phyloP scores from a whole-genome alignment of 2,329 filamentous ascomycete genomes.

The Colletotrichum navitas region DNA sequence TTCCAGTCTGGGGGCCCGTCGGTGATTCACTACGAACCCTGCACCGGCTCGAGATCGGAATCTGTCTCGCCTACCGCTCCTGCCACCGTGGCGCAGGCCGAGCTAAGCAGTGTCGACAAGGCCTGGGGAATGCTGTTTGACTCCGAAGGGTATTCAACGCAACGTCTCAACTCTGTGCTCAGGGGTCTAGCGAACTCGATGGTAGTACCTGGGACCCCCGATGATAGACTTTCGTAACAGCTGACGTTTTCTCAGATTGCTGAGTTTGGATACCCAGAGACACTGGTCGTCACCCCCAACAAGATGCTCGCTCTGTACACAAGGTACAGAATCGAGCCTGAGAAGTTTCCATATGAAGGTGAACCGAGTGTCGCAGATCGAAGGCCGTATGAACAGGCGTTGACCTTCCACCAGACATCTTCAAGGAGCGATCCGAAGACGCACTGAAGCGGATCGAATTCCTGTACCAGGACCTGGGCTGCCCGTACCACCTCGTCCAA shows the following conservation, averaged over 20 bases:
- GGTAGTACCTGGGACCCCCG: constrained; percentile 59
- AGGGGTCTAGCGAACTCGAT: constrained; percentile 80
- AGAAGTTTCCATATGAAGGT: constrained; percentile 78
- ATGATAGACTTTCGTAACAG: background rate
- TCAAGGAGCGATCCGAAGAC: constrained; percentile 57
- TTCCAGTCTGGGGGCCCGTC: constrained; percentile 33
- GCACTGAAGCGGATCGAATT: constrained; percentile 66
- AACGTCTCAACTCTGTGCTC: constrained; percentile 77
- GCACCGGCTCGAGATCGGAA: background rate
- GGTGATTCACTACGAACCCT: constrained; percentile 33
- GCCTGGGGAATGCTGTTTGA: constrained; percentile 85
- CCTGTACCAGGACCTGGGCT: constrained; percentile 67
- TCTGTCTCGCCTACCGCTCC: constrained; percentile 4
- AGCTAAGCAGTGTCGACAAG: constrained; percentile 73
- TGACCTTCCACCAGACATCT: constrained; percentile 59
- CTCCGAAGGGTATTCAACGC: constrained; percentile 73
- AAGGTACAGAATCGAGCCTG: constrained; percentile 72
- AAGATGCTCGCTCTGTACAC: constrained; percentile 83
- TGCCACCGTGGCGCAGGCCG: constrained; percentile 43
- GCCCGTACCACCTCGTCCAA: constrained; percentile 76
- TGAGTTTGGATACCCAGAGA: constrained; percentile 45
- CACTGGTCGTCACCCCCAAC: constrained; percentile 77
- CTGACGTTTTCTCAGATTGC: constrained; percentile 46
- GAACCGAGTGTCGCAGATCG: constrained; percentile 46
- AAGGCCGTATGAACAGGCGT: background rate